Evolutionary conservation across 2,329 filamentous ascomycete genomes (phyloP).

Genomic region (Cladosporium velox): DNA sequence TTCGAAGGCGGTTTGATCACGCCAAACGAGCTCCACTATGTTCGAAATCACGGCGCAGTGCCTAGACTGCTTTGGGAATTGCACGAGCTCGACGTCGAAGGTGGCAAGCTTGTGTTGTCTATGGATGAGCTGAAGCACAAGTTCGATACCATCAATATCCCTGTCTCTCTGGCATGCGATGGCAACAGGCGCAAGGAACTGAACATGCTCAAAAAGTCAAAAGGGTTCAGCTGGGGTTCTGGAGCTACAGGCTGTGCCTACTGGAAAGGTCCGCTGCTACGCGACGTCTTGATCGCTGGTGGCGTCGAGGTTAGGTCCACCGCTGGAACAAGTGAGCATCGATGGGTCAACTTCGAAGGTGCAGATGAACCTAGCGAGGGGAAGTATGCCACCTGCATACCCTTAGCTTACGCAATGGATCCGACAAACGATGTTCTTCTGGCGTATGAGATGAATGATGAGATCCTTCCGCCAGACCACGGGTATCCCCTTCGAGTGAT

Average conservation of each 20-base stretch:
- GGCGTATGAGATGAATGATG: conserved; percentile 56
- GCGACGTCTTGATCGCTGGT: conserved; percentile 48
- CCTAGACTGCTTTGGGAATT: conserved; percentile 54
- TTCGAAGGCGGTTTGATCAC: conserved; percentile 54
- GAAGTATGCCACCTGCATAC: conserved; percentile 52
- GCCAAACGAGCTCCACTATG: conserved; percentile 54
- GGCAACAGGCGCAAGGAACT: conserved; percentile 56
- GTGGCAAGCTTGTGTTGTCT: conserved; percentile 42
- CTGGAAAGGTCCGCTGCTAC: conserved; percentile 52
- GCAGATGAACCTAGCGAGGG: conserved; percentile 51
- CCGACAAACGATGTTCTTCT: conserved; percentile 52
- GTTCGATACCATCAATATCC: conserved; percentile 52
- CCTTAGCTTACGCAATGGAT: conserved; percentile 53
- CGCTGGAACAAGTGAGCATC: conserved; percentile 30
- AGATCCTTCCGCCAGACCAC: conserved; percentile 45
- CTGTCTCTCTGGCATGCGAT: conserved; percentile 52
- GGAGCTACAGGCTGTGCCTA: conserved; percentile 53
- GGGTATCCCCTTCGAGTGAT: conserved; percentile 47
- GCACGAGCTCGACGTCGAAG: conserved; percentile 51
- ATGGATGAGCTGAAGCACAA: conserved; percentile 50
- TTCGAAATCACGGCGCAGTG: conserved; percentile 57
- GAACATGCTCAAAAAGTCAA: conserved; percentile 52
- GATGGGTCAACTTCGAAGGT: conserved; percentile 55
- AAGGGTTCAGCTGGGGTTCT: conserved; percentile 52
- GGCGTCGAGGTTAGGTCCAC: conserved; percentile 37